Evolutionary conservation across 2,329 filamentous ascomycete species (phyloP).

Genomic region (Bimuria novae-zelandiae): DNA sequence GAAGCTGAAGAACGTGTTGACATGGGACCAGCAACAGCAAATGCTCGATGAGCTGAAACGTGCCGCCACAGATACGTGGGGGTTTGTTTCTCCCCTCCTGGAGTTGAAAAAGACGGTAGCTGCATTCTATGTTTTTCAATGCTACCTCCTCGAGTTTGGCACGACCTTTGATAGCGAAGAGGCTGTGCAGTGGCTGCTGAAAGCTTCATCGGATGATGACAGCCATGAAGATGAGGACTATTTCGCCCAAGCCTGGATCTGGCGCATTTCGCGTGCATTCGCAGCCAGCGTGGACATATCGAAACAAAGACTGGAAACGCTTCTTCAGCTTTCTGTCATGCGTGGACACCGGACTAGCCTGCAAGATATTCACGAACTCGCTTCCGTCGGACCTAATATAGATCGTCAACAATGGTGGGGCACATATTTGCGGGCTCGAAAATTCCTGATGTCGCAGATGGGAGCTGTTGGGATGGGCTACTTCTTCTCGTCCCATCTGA

Average conservation of each 20-base stretch:
- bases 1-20: slow-evolving; percentile 10
- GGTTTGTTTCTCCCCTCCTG: not conserved
- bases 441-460: not conserved
- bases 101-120: slow-evolving; percentile 10
- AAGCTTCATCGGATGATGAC: slow-evolving; percentile 11
- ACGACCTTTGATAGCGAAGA: slow-evolving; percentile 4
- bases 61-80: not conserved
- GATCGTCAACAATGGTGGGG: not conserved
- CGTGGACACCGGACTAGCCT: slow-evolving; percentile 6
- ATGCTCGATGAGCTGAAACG: slow-evolving; percentile 13
- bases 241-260: slow-evolving; percentile 15
- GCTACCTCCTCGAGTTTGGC: slow-evolving; percentile 13
- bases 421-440: not conserved
- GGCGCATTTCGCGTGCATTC: slow-evolving; percentile 10
- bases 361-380: slow-evolving; percentile 7
- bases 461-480: slow-evolving; percentile 10
- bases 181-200: slow-evolving; percentile 5
- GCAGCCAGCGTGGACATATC: not conserved
- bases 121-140: slow-evolving; percentile 15
- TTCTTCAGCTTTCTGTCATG: slow-evolving; percentile 3
- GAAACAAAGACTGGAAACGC: not conserved
- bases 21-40: slow-evolving; percentile 14
- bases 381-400: not conserved
- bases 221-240: slow-evolving; percentile 15
- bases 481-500: slow-evolving; percentile 3